Evolutionary conservation across 495 filamentous ascomycete species (phyloP).

Genomic region (Echria macrotheca): DNA sequence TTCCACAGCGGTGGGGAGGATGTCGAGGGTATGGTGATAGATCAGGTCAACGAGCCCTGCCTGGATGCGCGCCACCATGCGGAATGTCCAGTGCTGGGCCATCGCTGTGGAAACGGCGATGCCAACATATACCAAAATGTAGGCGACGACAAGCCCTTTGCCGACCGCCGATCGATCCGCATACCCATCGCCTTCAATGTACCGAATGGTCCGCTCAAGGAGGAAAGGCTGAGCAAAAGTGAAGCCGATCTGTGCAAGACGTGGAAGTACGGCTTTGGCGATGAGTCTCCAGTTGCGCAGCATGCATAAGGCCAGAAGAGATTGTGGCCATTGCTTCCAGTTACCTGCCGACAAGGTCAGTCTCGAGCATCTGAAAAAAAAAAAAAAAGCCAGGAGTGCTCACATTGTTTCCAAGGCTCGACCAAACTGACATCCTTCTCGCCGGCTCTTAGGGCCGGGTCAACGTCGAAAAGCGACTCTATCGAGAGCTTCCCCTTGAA

Average conservation of each 20-base stretch:
- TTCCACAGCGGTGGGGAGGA: constrained; percentile 37
- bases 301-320: too few relatives aligned
- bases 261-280: constrained; percentile 12
- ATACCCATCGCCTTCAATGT: too few relatives aligned
- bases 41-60: constrained; percentile 47
- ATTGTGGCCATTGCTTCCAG: too few relatives aligned
- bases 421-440: background rate
- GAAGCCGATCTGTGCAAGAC: constrained; percentile 16
- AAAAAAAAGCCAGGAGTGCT: too few relatives aligned
- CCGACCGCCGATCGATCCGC: too few relatives aligned
- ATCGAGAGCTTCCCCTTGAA: constrained; percentile 10
- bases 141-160: background rate
- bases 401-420: background rate
- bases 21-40: constrained; percentile 44
- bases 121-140: background rate
- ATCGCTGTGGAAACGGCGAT: background rate
- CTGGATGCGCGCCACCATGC: background rate
- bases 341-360: too few relatives aligned
- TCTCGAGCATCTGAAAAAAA: too few relatives aligned
- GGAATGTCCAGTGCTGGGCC: background rate
- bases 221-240: constrained; percentile 22
- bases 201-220: constrained; percentile 6
- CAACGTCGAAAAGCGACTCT: constrained; percentile 17
- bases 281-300: constrained; percentile 2
- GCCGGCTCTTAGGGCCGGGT: background rate